These are phyloP conservation scores for Emergomyces pasteurianus DNA, from an alignment of 2,329 filamentous ascomycete genomes.

Conservation along the genomic window DNA sequence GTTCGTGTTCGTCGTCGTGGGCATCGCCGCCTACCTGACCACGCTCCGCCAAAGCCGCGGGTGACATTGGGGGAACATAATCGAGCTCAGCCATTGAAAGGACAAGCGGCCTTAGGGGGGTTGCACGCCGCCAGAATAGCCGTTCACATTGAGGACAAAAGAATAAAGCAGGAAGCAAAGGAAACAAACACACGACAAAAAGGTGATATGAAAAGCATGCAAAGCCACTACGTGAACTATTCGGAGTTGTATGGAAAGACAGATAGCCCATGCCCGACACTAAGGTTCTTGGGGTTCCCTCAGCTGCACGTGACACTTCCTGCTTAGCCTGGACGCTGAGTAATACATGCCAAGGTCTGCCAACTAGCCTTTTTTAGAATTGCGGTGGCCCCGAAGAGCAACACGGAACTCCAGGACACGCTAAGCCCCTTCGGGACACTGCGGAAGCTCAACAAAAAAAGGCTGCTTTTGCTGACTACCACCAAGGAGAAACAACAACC, in stretches of 20 bases:
- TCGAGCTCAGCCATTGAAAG: slow-evolving; percentile 33
- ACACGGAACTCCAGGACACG: background rate
- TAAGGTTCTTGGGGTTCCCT: background rate
- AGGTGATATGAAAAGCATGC: slow-evolving; percentile 10
- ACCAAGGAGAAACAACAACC: background rate
- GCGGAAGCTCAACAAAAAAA: slow-evolving; percentile 1
- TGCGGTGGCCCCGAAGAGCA: background rate
- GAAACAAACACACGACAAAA: slow-evolving; percentile 6
- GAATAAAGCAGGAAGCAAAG: background rate
- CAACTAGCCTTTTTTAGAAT: background rate
- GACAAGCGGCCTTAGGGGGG: slow-evolving; percentile 24
- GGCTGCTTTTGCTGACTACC: background rate
- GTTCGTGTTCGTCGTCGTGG: background rate
- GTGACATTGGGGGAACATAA: background rate
- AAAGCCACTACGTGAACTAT: background rate
- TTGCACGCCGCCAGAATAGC: slow-evolving; percentile 14
- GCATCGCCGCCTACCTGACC: background rate
- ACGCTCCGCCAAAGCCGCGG: slow-evolving; percentile 1
- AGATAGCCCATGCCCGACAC: background rate
- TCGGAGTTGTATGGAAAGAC: background rate
- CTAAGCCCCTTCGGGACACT: background rate
- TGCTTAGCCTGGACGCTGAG: too few species aligned
- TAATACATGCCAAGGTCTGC: too few species aligned
- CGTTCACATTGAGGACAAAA: slow-evolving; percentile 18
- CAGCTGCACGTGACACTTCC: background rate